Evolutionary conservation across 495 filamentous ascomycete species (phyloP), one percentile per base, ranked within the genome.

Genomic region (Aspergillus nanangensis): DNA sequence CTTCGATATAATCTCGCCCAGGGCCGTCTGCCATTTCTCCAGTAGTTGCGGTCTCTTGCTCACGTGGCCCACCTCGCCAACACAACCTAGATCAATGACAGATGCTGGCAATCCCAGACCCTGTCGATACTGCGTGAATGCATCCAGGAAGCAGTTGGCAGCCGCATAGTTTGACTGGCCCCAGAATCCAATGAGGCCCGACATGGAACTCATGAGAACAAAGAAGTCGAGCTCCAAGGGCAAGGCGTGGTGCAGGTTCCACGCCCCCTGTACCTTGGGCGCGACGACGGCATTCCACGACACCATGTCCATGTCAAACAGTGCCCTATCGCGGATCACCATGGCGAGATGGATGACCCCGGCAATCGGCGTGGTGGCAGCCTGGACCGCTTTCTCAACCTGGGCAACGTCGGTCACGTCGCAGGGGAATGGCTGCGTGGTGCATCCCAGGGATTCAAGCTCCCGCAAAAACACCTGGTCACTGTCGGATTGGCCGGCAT

Each of bases 381-480:
- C 27, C 8, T 31, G 8, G 13, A 31, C 13, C 8, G 27, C 27
- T 13, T 13, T 31, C 13, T 31, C 8, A 13, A 31, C 27, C 7
- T 31, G 27, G 27, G n/a, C n/a, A n/a, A n/a, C n/a, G n/a, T 39
- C 47, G 1, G 37, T 31, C 8, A 62, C 62, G 38, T 47, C 54
- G 2, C 62, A 56, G 3, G 38, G 19, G 10, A 70, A 23, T n/a
- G 61, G 27, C 2, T 50, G 17, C 0, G 55, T 41, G 1, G 41
- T 13, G 22, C 61, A 66, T 2, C 65, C 66, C 22, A 57, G 49
- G 2, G 20, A 41, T 13, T 45, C 14, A 1, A 80, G 62, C 39
- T 80, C 77, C 2, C 52, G 21, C 17, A 63, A 39, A 41, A 78
- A 72, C 3, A 35, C 31, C 4, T 27, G 14, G 32, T 58, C 38